phyloP scores from a whole-genome alignment of 192 early-diverging fungal species.

The Backusella sp. region DNA sequence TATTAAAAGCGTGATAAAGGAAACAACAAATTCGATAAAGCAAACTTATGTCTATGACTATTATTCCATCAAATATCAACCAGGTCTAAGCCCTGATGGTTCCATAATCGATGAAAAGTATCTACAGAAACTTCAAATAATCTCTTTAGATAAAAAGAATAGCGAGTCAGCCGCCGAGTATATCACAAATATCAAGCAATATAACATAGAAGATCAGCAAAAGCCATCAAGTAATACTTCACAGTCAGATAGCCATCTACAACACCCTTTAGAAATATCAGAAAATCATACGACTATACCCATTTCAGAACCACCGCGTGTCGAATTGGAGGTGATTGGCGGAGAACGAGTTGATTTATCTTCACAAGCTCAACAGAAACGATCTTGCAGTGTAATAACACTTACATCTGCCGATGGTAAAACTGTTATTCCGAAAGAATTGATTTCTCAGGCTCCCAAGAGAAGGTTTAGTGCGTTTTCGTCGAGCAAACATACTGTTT shows the following conservation, averaged over 20 bases:
- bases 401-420: background rate
- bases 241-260: background rate
- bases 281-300: background rate
- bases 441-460: background rate
- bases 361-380: background rate
- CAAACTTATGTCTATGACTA: background rate
- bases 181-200: background rate
- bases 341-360: background rate
- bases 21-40: background rate
- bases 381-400: background rate
- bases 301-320: background rate
- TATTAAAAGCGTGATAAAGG: background rate
- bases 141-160: background rate
- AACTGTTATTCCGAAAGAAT: background rate
- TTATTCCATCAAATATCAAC: background rate
- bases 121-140: background rate
- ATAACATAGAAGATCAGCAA: background rate
- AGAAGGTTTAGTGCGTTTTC: background rate
- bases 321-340: background rate
- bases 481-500: background rate
- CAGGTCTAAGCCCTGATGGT: background rate
- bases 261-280: background rate
- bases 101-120: background rate
- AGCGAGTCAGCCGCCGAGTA: background rate
- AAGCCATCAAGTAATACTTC: background rate